Percentiles rank a stretch among this genome's conserved stretches.
These are phyloP conservation scores for Fusarium chaquense DNA, from an alignment of 2,329 filamentous ascomycete genomes.

Conservation along the genomic window DNA sequence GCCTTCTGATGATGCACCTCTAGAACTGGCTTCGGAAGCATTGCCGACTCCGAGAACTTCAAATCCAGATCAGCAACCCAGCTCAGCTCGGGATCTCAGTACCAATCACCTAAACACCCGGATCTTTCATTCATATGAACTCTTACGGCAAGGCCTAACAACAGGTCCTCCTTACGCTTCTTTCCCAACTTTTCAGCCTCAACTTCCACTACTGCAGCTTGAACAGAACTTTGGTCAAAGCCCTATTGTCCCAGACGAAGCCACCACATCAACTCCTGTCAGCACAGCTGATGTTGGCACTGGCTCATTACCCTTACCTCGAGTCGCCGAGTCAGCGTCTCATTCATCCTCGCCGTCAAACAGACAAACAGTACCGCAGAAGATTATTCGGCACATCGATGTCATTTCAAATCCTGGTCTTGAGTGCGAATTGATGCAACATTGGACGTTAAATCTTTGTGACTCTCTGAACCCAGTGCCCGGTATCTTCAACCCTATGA, in stretches of 20 bases:
- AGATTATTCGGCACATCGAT: conserved; percentile 33
- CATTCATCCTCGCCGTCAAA: conserved; percentile 1
- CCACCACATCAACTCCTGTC: conserved; percentile 4
- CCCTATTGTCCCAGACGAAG: not conserved
- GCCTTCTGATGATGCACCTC: not conserved
- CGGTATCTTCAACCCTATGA: conserved; percentile 37
- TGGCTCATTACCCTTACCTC: not conserved
- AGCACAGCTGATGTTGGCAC: not conserved
- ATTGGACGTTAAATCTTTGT: conserved; percentile 43
- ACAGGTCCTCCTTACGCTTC: conserved; percentile 16
- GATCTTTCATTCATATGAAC: conserved; percentile 41
- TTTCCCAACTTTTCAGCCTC: not conserved
- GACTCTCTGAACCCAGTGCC: conserved; percentile 43
- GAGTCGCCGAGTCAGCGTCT: not conserved
- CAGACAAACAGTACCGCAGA: not conserved
- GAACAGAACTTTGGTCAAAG: not conserved
- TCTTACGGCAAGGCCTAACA: conserved; percentile 29
- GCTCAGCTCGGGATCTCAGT: conserved; percentile 7
- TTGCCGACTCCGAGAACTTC: not conserved
- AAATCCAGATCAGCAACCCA: not conserved
- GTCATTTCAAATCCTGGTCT: conserved; percentile 37
- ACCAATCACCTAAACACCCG: conserved; percentile 25
- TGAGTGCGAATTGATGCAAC: conserved; percentile 40
- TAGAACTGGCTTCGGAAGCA: not conserved
- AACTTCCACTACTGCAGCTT: conserved; percentile 6